Conservation (phyloP, 2,329 filamentous ascomycete species). For the Aureobasidium vineae region DNA sequence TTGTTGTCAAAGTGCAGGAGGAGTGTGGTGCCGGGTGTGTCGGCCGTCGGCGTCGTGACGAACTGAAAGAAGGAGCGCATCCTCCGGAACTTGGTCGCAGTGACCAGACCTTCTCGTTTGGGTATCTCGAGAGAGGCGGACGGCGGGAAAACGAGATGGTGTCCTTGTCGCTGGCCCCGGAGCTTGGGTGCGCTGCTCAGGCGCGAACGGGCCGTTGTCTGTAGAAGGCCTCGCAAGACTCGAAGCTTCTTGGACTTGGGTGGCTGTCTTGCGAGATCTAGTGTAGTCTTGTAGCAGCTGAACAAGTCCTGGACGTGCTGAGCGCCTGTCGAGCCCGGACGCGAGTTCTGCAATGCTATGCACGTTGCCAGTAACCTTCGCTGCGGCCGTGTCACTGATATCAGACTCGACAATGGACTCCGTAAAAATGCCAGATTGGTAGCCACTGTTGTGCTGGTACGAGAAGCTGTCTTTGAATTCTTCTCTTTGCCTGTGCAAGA, state of each 20-base stretch:
- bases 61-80: constrained; percentile 78
- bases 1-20: constrained; percentile 76
- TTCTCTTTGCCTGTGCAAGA: neutral
- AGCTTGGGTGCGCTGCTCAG: constrained; percentile 14
- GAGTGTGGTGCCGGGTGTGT: constrained; percentile 78
- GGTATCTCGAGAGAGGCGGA: constrained; percentile 1
- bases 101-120: neutral
- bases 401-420: neutral
- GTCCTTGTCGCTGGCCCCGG: neutral
- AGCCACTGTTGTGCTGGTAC: neutral
- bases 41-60: constrained; percentile 77
- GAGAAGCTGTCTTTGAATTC: too few relatives aligned
- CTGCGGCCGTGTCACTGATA: neutral
- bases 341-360: neutral
- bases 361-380: neutral
- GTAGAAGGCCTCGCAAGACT: constrained; percentile 3
- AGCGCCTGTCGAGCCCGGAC: neutral
- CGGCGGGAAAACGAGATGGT: constrained; percentile 18
- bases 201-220: neutral
- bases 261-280: neutral
- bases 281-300: neutral
- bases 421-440: constrained; percentile 8
- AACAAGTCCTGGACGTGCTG: neutral
- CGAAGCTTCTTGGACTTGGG: neutral
- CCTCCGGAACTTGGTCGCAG: neutral